Conservation (phyloP, 768 basidiomycete species). For the Lentinula sp. region DNA sequence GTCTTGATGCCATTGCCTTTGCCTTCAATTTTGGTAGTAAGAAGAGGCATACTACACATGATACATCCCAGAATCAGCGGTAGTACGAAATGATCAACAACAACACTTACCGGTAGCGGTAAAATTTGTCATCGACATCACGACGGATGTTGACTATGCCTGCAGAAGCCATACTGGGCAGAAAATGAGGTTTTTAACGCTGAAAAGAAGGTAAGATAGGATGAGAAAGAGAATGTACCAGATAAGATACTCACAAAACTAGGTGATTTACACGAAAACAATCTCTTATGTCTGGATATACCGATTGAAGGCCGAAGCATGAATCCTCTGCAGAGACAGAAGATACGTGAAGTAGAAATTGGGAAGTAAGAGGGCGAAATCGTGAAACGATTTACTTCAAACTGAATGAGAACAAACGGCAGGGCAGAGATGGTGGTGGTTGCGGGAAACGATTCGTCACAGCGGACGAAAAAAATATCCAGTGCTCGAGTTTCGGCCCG, state of each 20-base stretch:
- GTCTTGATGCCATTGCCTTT: constrained; percentile 99
- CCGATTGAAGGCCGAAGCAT: constrained; percentile 88
- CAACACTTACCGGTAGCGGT: constrained; percentile 74
- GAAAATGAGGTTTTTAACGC: constrained; percentile 45
- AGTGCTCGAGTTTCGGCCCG: background rate
- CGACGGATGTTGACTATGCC: constrained; percentile 90
- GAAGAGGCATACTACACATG: constrained; percentile 77
- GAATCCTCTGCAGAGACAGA: constrained; percentile 79
- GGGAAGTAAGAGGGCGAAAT: constrained; percentile 55
- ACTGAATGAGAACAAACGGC: constrained; percentile 6
- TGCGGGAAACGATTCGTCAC: constrained; percentile 9
- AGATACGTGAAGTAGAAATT: constrained; percentile 35
- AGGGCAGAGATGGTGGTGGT: constrained; percentile 14
- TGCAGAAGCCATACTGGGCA: constrained; percentile 76
- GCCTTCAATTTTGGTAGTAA: constrained; percentile 95
- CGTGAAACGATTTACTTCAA: constrained; percentile 32
- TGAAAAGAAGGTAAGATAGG: constrained; percentile 17
- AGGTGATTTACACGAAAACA: constrained; percentile 42
- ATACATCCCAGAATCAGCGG: constrained; percentile 4
- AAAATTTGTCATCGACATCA: constrained; percentile 96
- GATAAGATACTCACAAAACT: constrained; percentile 40
- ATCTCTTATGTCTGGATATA: constrained; percentile 62
- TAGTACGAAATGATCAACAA: background rate
- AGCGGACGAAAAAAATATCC: background rate
- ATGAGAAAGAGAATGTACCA: background rate